Evolutionary conservation across 257 asterid species (phyloP), one percentile per base, ranked within the genome.

Genomic region (Fraxinus quadrangulata): DNA sequence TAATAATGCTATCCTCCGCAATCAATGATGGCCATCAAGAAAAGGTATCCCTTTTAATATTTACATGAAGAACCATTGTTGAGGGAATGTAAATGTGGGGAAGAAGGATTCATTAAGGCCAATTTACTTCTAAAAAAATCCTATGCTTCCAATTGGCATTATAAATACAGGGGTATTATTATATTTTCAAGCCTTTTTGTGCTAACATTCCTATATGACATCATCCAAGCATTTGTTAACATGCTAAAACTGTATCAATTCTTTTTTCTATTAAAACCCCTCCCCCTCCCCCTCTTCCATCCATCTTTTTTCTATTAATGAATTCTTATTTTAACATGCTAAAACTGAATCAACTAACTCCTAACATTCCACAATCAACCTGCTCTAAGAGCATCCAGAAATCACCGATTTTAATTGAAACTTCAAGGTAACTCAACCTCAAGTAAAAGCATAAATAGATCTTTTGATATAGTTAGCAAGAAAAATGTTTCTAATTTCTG

Each of bases 391-490:
- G 65, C 16, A n/a, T 63, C 24, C 21, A 17, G 24, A 51, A 51
- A 3, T 17, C 21, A 51, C 21, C 4, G n/a, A 51, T 17, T 49
- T 51, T 13, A 45, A 51, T 51, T 51, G 63, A 51, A 16, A 51
- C 51, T 51, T 51, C 63, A 51, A 51, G 63, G 63, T 51, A 17
- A 67, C 63, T n/a, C 19, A 3, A 33, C 30, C 71, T 77, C 49
- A 74, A 33, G 42, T 37, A 21, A 13, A 42, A 24, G 24, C 40
- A 17, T 30, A 51, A 80, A 24, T 71, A 28, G 47, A 54, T n/a
- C 42, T 34, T 63, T 23, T 61, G 6, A 51, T 59, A 39, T 61
- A 80, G 31, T 47, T 67, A 66, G 72, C 34, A 59, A 30, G 72
- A 74, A 67, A 67, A 7, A 42, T 39, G 63, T 37, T 69, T 23